A percentile compares a stretch with the other conserved stretches of the same genome.
Conservation (phyloP, 768 basidiomycete species). For the Boletus patriciae region DNA sequence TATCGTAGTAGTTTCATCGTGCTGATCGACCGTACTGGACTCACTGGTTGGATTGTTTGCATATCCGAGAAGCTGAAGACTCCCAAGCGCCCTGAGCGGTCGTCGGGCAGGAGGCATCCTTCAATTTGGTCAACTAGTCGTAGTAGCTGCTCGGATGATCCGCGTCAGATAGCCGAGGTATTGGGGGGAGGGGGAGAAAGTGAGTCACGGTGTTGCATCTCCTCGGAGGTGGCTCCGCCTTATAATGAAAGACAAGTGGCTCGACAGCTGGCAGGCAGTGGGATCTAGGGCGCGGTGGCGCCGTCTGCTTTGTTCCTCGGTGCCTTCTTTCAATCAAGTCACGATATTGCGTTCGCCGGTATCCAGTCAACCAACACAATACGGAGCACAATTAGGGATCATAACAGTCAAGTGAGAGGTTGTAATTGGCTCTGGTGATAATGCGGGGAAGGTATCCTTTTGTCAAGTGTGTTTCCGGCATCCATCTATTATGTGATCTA, state of each 20-base stretch:
- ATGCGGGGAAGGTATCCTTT: background rate
- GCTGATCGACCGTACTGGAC: background rate
- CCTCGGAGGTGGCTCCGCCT: background rate
- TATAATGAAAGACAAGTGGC: conserved; percentile 10
- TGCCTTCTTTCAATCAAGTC: background rate
- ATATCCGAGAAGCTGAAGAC: conserved; percentile 21
- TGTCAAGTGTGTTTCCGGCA: background rate
- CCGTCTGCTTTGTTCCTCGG: conserved; percentile 7
- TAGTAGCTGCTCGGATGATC: background rate
- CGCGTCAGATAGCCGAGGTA: background rate
- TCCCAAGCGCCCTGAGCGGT: conserved; percentile 18
- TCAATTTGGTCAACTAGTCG: background rate
- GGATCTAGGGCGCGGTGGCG: background rate
- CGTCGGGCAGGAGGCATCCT: conserved; percentile 26
- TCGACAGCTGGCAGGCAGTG: background rate
- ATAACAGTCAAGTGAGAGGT: background rate
- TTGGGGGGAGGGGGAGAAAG: background rate
- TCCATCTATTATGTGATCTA: no score
- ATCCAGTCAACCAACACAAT: conserved; percentile 15
- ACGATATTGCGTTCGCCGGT: background rate
- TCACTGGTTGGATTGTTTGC: conserved; percentile 29
- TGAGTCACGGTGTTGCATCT: background rate
- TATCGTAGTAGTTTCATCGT: background rate
- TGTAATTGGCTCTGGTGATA: background rate
- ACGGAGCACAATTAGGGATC: conserved; percentile 3